Conservation (phyloP, 352 stramenopile genomes). For the Halophytophthora polymorphica region DNA sequence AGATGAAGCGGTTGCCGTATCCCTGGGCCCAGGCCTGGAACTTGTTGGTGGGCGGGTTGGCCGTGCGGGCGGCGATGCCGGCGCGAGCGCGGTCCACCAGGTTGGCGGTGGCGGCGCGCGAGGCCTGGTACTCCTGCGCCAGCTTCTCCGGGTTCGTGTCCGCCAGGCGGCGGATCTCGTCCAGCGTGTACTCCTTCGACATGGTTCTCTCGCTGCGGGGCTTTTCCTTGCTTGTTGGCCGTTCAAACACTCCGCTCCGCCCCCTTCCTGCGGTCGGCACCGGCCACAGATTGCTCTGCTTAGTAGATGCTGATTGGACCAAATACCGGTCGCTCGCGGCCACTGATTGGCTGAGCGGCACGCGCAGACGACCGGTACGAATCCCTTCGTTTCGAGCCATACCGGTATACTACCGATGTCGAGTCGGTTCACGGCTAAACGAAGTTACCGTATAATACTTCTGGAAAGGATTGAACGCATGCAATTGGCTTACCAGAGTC, state of each 20-base stretch:
- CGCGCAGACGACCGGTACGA: no score
- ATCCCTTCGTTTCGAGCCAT: no score
- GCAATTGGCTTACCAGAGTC: no score
- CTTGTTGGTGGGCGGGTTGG: slow-evolving; percentile 49
- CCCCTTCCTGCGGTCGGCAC: neutral
- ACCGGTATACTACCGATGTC: no score
- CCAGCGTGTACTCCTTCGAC: slow-evolving; percentile 74
- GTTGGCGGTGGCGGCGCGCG: slow-evolving; percentile 58
- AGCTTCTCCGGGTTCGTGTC: slow-evolving; percentile 74
- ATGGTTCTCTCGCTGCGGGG: slow-evolving; percentile 26
- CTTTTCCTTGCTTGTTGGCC: slow-evolving; percentile 17
- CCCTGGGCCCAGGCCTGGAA: slow-evolving; percentile 70
- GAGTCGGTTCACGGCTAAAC: no score
- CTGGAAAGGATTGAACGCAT: no score
- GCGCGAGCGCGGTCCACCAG: slow-evolving; percentile 59
- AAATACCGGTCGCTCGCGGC: no score
- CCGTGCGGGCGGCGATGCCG: slow-evolving; percentile 54
- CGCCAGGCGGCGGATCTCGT: slow-evolving; percentile 76
- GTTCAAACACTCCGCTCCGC: slow-evolving; percentile 24
- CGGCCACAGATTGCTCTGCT: no score
- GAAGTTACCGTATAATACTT: no score
- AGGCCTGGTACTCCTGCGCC: slow-evolving; percentile 65
- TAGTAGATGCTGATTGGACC: slow-evolving; percentile 1
- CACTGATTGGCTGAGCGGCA: no score
- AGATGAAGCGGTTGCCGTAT: slow-evolving; percentile 75